phyloP scores from a whole-genome alignment of 2,329 filamentous ascomycete species.

The Pleurostoma richardsiae region DNA sequence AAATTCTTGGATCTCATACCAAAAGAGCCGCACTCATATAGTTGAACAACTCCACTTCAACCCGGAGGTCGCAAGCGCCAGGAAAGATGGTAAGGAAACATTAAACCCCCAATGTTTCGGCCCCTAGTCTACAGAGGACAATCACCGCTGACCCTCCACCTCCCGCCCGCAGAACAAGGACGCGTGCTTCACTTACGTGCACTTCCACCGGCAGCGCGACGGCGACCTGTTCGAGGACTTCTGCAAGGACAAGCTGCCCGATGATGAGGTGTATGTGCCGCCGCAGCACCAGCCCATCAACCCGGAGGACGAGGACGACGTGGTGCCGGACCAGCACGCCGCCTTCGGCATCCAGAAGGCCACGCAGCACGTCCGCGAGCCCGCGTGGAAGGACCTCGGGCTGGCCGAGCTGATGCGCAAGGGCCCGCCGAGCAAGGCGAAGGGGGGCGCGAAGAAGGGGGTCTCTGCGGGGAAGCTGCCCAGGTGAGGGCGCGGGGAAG shows the following conservation, averaged over 20 bases:
- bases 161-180: slow-evolving; percentile 58
- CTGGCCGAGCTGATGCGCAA: slow-evolving; percentile 65
- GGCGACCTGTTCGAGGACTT: slow-evolving; percentile 78
- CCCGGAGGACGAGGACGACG: slow-evolving; percentile 83
- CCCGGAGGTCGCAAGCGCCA: too few relatives aligned
- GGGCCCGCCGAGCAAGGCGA: slow-evolving; percentile 36
- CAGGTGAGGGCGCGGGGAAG: slow-evolving; percentile 1
- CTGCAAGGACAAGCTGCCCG: slow-evolving; percentile 64
- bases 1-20: too few relatives aligned
- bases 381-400: slow-evolving; percentile 75
- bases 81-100: too few relatives aligned
- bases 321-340: slow-evolving; percentile 82
- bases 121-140: too few relatives aligned
- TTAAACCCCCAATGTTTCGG: too few relatives aligned
- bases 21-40: too few relatives aligned
- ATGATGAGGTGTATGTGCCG: slow-evolving; percentile 79
- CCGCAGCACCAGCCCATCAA: slow-evolving; percentile 76
- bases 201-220: slow-evolving; percentile 67
- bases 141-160: too few relatives aligned
- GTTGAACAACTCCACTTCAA: too few relatives aligned
- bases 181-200: slow-evolving; percentile 68
- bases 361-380: slow-evolving; percentile 65
- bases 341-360: slow-evolving; percentile 82
- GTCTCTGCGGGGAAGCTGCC: slow-evolving; percentile 2
- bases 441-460: slow-evolving; percentile 7